Evolutionary conservation across 2,329 filamentous ascomycete species (phyloP).

Genomic region (Talaromyces sp.): DNA sequence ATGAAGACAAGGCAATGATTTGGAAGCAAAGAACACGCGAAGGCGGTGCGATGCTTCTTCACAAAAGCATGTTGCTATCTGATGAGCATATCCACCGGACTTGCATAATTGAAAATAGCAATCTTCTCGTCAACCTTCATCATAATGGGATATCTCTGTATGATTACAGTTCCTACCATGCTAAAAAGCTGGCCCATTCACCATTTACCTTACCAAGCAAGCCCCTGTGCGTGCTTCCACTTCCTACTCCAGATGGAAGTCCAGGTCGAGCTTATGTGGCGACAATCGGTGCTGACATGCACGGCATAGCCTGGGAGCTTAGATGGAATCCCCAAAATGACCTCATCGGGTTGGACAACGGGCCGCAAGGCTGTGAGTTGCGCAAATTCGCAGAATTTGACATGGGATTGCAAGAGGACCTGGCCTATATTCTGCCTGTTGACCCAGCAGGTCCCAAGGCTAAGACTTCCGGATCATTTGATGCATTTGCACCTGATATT

Average conservation of each 20-base stretch:
- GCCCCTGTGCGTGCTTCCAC: slow-evolving; percentile 75
- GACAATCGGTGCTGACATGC: slow-evolving; percentile 77
- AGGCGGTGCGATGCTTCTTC: slow-evolving; percentile 59
- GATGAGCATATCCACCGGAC: slow-evolving; percentile 77
- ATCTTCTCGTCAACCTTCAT: slow-evolving; percentile 79
- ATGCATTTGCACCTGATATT: slow-evolving; percentile 82
- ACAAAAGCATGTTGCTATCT: slow-evolving; percentile 69
- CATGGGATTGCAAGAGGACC: slow-evolving; percentile 58
- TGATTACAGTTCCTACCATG: slow-evolving; percentile 69
- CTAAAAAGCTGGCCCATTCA: slow-evolving; percentile 61
- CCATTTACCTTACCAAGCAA: slow-evolving; percentile 67
- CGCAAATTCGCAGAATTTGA: slow-evolving; percentile 72
- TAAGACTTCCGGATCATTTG: slow-evolving; percentile 75
- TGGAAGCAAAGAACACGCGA: slow-evolving; percentile 70
- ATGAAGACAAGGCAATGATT: slow-evolving; percentile 74
- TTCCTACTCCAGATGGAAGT: slow-evolving; percentile 63
- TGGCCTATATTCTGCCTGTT: slow-evolving; percentile 71
- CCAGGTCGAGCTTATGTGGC: slow-evolving; percentile 69
- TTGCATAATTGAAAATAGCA: slow-evolving; percentile 73
- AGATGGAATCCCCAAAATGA: slow-evolving; percentile 55
- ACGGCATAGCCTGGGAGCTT: slow-evolving; percentile 81
- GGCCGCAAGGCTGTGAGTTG: slow-evolving; percentile 52
- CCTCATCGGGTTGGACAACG: slow-evolving; percentile 26
- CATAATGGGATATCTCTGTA: slow-evolving; percentile 72
- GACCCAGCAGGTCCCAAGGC: slow-evolving; percentile 79